Evolutionary conservation across 2,329 filamentous ascomycete species (phyloP).

Genomic region (Trichoderma citrinoviride): DNA sequence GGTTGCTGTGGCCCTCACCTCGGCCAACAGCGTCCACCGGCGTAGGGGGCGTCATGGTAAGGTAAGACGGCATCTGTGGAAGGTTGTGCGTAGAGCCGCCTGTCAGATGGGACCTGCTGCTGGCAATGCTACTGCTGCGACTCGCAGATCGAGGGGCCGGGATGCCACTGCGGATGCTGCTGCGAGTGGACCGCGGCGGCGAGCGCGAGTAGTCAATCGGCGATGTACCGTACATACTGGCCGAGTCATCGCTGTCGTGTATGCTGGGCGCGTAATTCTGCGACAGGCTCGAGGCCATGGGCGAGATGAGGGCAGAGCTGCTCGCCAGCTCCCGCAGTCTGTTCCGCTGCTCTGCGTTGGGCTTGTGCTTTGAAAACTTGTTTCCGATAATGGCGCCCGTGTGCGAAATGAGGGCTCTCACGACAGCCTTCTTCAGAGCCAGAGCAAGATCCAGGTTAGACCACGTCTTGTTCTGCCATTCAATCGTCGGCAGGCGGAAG

Average conservation of each 20-base stretch:
- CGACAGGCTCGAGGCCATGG: constrained; percentile 39
- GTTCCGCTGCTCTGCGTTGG: constrained; percentile 73
- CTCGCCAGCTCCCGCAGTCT: constrained; percentile 82
- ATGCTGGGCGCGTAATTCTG: constrained; percentile 42
- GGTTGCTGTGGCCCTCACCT: constrained; percentile 25
- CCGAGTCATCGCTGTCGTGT: constrained; percentile 57
- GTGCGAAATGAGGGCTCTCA: constrained; percentile 90
- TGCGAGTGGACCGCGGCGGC: constrained; percentile 52
- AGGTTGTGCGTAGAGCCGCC: constrained; percentile 31
- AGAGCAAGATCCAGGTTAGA: constrained; percentile 93
- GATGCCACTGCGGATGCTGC: constrained; percentile 49
- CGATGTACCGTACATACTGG: constrained; percentile 52
- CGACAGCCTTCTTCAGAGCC: constrained; percentile 89
- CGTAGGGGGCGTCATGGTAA: constrained; percentile 50
- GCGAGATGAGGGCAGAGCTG: constrained; percentile 63
- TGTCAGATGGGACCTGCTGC: constrained; percentile 43
- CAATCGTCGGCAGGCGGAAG: constrained; percentile 88
- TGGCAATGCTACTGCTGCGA: constrained; percentile 53
- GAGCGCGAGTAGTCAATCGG: constrained; percentile 59
- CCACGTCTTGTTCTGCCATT: constrained; percentile 99
- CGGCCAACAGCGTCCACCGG: constrained; percentile 34
- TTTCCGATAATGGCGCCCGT: constrained; percentile 96
- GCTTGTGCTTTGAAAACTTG: constrained; percentile 88
- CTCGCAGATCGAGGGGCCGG: constrained; percentile 46
- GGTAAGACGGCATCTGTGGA: constrained; percentile 39